phyloP scores from a whole-genome alignment of 352 stramenopile species.

The Globisporangium middletonii region DNA sequence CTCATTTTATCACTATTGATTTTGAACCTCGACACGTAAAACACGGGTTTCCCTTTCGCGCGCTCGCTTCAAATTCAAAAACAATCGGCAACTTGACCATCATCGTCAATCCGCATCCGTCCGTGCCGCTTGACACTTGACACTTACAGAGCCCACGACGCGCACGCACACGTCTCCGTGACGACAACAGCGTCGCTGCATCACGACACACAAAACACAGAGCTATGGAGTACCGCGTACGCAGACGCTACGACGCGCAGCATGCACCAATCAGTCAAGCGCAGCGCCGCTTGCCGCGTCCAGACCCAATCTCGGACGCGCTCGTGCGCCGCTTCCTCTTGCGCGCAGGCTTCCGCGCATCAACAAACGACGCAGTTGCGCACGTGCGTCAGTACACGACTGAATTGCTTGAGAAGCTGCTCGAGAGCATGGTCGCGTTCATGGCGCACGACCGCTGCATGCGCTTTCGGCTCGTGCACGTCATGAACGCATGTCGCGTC shows the following conservation, averaged over 20 bases:
- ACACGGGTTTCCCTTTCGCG: constrained; percentile 14
- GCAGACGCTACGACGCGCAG: constrained; percentile 27
- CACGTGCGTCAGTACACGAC: constrained; percentile 37
- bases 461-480: constrained; percentile 52
- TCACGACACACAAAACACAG: neutral
- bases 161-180: neutral
- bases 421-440: constrained; percentile 40
- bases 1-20: neutral
- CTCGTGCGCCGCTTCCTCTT: constrained; percentile 63
- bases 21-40: neutral
- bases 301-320: constrained; percentile 27
- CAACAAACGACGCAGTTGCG: constrained; percentile 26
- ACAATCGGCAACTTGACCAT: neutral
- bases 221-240: constrained; percentile 38
- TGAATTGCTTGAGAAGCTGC: constrained; percentile 54
- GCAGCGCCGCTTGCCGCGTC: neutral
- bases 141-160: neutral
- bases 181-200: neutral
- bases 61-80: constrained; percentile 18
- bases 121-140: neutral
- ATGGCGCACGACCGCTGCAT: constrained; percentile 38
- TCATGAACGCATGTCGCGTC: constrained; percentile 53
- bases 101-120: neutral
- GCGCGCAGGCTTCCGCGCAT: constrained; percentile 56
- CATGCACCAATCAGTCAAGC: neutral